Base-by-base conservation (phyloP, 768 basidiomycete species). In the Amanita fuliginea region DNA sequence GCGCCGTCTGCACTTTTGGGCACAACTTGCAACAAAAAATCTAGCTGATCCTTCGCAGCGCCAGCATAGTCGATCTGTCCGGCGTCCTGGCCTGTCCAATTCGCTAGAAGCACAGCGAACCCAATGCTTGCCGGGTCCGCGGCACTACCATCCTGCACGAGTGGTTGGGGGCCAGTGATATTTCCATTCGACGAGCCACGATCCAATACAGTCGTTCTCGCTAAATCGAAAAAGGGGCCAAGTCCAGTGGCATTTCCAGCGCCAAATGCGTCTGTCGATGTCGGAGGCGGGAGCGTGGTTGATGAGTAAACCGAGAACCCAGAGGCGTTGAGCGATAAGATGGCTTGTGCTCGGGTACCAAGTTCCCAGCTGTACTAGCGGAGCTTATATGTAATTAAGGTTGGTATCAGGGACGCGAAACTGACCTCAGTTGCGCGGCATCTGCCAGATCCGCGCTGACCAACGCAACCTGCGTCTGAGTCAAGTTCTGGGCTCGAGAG, bases 81-180 rank as follows among this genome's bases (percentile, higher is more conserved):
- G 19, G 65, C 67, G 22, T 73, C 74, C 30, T 58, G 57, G 0
- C 55, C 58, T 0, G 75, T 77, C 73, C 70, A 75, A 52, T 75
- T 74, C 0, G 75, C 73, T 7, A 77, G 60, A 32, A 89, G 69
- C 19, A 88, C 78, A 0, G 81, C 73, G 28, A 84, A 72, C 2
- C 86, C 88, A n/a, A 85, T 73, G 41, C 80, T 82, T 0, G 89
- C 78, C 0, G 91, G 90, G 58, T 95, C 92, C 0, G 81, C 86
- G 13, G 83, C 81, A 35, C 73, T 69, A 26, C 81, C 77, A 37
- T 75, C 72, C 3, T 64, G 56, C 5, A 81, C 64, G 14, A 91
- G 67, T 0, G 83, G 76, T 55, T 79, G 78, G 1, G 82, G 77
- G 13, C 74, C 76, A 2, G 64, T 60, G 11, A 66, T 56, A 26